Percentiles rank a stretch among this genome's conserved stretches.
These are phyloP conservation scores for Apiospora pterosperma DNA, from an alignment of 2,329 filamentous ascomycete genomes.

Conservation along the genomic window DNA sequence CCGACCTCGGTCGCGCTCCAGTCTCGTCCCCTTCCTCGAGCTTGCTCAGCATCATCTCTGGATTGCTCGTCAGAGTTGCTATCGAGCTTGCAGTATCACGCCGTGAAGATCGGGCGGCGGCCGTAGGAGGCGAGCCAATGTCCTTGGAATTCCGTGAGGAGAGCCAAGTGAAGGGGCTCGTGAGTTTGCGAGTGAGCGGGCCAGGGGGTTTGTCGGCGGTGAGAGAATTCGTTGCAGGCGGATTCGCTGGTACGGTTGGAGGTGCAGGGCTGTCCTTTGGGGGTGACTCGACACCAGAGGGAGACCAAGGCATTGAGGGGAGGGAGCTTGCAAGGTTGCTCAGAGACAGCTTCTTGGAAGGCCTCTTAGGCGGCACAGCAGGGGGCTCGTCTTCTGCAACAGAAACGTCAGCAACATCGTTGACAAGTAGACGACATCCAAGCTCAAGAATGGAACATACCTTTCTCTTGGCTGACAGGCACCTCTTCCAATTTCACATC, in stretches of 20 bases:
- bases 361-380: conserved; percentile 31
- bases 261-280: conserved; percentile 37
- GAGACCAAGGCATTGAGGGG: conserved; percentile 70
- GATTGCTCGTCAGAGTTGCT: conserved; percentile 74
- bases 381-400: conserved; percentile 13
- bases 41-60: conserved; percentile 73
- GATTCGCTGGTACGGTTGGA: conserved; percentile 16
- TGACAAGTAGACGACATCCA: background rate
- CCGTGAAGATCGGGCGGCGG: conserved; percentile 41
- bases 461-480: conserved; percentile 28
- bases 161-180: conserved; percentile 84
- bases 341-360: conserved; percentile 57
- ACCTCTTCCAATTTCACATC: conserved; percentile 68
- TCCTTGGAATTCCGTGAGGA: conserved; percentile 62
- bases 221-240: conserved; percentile 17
- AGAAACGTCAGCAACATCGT: background rate
- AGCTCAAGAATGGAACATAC: conserved; percentile 19
- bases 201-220: conserved; percentile 29
- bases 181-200: conserved; percentile 63
- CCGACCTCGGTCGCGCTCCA: conserved; percentile 39
- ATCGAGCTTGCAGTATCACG: conserved; percentile 80
- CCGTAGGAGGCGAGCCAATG: conserved; percentile 51
- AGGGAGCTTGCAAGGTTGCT: conserved; percentile 71
- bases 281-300: conserved; percentile 48
- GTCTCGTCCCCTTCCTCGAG: conserved; percentile 68